Evolutionary conservation across 2,329 filamentous ascomycete species (phyloP).

Genomic region (Aspergillus glaucus): DNA sequence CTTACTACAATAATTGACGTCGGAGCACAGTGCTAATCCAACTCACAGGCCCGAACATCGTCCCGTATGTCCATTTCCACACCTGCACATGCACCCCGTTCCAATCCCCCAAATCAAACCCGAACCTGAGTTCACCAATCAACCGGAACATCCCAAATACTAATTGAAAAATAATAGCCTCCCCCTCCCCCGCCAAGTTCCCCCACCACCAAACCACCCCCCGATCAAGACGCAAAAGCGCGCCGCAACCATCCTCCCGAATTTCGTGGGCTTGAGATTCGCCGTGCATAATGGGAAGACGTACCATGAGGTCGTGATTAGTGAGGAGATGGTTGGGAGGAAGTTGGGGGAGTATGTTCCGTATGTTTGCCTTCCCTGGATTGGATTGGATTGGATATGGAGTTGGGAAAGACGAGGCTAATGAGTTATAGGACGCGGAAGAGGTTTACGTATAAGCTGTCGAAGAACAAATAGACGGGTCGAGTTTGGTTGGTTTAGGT

Average conservation of each 20-base stretch:
- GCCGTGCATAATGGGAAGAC: slow-evolving; percentile 87
- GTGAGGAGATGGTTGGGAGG: slow-evolving; percentile 93
- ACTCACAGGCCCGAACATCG: slow-evolving; percentile 58
- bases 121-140: neutral
- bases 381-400: neutral
- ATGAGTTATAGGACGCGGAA: slow-evolving; percentile 54
- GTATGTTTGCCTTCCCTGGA: slow-evolving; percentile 50
- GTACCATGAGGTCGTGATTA: slow-evolving; percentile 75
- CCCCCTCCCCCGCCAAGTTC: slow-evolving; percentile 35
- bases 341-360: slow-evolving; percentile 88
- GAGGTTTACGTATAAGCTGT: slow-evolving; percentile 61
- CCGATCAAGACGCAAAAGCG: slow-evolving; percentile 84
- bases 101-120: neutral
- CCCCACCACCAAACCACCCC: slow-evolving; percentile 56
- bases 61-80: slow-evolving; percentile 51
- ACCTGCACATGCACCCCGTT: neutral
- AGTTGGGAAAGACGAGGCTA: neutral
- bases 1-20: neutral
- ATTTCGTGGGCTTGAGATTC: slow-evolving; percentile 84
- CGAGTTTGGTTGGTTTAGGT: neutral
- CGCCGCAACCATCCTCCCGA: slow-evolving; percentile 81
- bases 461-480: slow-evolving; percentile 58
- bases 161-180: slow-evolving; percentile 23
- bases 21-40: slow-evolving; percentile 3
- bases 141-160: neutral